Percentiles rank a stretch among this genome's conserved stretches.
Conservation (phyloP, 2,329 filamentous ascomycete genomes). For the Diaporthe sp. region DNA sequence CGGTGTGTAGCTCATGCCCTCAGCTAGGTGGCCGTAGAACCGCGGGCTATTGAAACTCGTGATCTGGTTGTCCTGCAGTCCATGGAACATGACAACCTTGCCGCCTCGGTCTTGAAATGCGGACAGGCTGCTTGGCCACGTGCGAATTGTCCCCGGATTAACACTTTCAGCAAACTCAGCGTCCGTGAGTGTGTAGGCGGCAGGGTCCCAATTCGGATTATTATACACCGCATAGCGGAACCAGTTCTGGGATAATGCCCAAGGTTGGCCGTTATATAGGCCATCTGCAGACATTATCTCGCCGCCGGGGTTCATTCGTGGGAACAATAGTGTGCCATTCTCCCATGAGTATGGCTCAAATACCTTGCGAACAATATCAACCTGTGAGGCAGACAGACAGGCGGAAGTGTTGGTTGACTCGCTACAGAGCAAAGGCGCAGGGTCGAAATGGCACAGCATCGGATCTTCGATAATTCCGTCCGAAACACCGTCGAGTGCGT, state of each 20-base stretch:
- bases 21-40: slow-evolving; percentile 62
- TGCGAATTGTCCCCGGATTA: slow-evolving; percentile 45
- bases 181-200: slow-evolving; percentile 54
- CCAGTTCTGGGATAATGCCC: slow-evolving; percentile 61
- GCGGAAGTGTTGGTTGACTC: slow-evolving; percentile 40
- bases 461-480: slow-evolving; percentile 44
- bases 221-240: slow-evolving; percentile 60
- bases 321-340: slow-evolving; percentile 44
- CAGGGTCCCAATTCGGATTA: slow-evolving; percentile 57
- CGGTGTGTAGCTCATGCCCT: slow-evolving; percentile 54
- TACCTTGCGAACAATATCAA: slow-evolving; percentile 38
- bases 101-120: slow-evolving; percentile 53
- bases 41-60: slow-evolving; percentile 57
- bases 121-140: slow-evolving; percentile 53
- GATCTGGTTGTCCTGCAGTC: slow-evolving; percentile 59
- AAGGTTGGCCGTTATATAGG: slow-evolving; percentile 56
- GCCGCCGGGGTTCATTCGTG: slow-evolving; percentile 63
- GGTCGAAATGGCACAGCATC: slow-evolving; percentile 40
- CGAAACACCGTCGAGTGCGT: slow-evolving; percentile 40
- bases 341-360: slow-evolving; percentile 47
- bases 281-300: slow-evolving; percentile 54
- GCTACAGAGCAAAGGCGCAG: slow-evolving; percentile 37
- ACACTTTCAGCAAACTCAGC: slow-evolving; percentile 43
- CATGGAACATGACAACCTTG: slow-evolving; percentile 63
- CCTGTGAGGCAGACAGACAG: slow-evolving; percentile 46